Conservation (phyloP, 108 stramenopile genomes). For the Epithemia pelagica region DNA sequence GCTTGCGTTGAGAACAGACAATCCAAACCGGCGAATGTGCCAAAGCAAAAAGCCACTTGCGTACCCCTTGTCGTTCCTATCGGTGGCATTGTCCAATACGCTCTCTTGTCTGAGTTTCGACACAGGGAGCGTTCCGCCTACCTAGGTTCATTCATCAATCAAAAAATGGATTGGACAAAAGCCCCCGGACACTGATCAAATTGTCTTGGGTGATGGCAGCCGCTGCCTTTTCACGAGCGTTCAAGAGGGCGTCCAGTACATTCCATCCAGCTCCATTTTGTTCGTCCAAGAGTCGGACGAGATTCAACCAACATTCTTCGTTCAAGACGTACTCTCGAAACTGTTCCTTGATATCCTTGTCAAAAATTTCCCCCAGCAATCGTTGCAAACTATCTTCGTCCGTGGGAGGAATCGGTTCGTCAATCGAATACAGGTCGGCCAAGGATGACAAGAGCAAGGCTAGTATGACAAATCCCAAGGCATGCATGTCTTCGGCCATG, state of each 20-base stretch:
- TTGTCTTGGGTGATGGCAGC: conserved; percentile 24
- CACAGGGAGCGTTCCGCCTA: too few species aligned
- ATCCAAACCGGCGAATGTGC: too few species aligned
- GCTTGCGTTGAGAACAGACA: too few species aligned
- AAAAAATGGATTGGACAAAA: conserved; percentile 61
- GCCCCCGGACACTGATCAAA: conserved; percentile 36
- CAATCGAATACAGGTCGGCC: conserved; percentile 31
- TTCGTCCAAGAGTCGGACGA: conserved; percentile 59
- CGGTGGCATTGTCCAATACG: too few species aligned
- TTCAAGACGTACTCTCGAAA: conserved; percentile 77
- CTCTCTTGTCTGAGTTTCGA: too few species aligned
- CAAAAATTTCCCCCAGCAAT: conserved; percentile 69
- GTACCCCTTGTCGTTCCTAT: too few species aligned
- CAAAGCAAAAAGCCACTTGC: too few species aligned
- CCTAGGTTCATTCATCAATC: too few species aligned
- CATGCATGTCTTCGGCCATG: conserved; percentile 79
- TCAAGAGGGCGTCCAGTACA: conserved; percentile 50
- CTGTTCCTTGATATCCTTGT: conserved; percentile 55
- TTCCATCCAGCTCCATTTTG: conserved; percentile 74
- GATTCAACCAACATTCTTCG: conserved; percentile 65
- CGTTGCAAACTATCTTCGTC: conserved; percentile 81
- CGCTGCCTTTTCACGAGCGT: conserved; percentile 59
- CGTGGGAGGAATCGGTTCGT: conserved; percentile 53
- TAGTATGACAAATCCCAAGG: conserved; percentile 74
- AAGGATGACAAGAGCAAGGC: conserved; percentile 60